phyloP scores from a whole-genome alignment of 1,139 yeast genomes.

The Hemisphaericaspora subhashii region DNA sequence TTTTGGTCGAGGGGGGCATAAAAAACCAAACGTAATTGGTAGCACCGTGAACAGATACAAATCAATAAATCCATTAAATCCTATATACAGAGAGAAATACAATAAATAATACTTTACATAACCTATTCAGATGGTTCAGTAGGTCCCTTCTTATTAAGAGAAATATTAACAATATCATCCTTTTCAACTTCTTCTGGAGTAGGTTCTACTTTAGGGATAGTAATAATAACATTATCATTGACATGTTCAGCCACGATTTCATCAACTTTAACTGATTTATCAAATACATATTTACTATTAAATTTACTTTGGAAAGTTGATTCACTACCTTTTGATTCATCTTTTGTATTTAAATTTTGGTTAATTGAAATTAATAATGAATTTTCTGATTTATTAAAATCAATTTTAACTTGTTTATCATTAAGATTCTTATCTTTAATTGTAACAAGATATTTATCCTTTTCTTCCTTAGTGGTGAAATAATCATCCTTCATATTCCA shows the following conservation, averaged over 20 bases:
- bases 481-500: conserved; percentile 8
- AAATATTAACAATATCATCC: conserved; percentile 16
- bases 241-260: conserved; percentile 14
- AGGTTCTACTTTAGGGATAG: conserved; percentile 16
- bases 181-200: conserved; percentile 6
- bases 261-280: conserved; percentile 13
- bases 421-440: conserved; percentile 13
- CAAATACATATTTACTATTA: conserved; percentile 13
- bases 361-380: conserved; percentile 11
- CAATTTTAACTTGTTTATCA: conserved; percentile 14
- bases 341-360: conserved; percentile 11
- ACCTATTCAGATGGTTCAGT: too few species aligned
- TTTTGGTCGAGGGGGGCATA: too few species aligned
- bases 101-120: too few species aligned
- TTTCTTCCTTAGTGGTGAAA: conserved; percentile 15
- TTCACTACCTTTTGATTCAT: conserved; percentile 12
- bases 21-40: too few species aligned
- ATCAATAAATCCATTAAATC: too few species aligned
- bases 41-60: too few species aligned
- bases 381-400: conserved; percentile 15
- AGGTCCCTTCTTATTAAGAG: neutral
- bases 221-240: conserved; percentile 12
- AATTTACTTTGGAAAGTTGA: conserved; percentile 15
- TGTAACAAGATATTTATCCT: conserved; percentile 16
- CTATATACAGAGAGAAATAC: too few species aligned